Percentiles rank a stretch among this genome's conserved stretches.
Evolutionary conservation across 1,139 yeast genomes (phyloP).

Genomic region (Debaryomycetaceae sp.): DNA sequence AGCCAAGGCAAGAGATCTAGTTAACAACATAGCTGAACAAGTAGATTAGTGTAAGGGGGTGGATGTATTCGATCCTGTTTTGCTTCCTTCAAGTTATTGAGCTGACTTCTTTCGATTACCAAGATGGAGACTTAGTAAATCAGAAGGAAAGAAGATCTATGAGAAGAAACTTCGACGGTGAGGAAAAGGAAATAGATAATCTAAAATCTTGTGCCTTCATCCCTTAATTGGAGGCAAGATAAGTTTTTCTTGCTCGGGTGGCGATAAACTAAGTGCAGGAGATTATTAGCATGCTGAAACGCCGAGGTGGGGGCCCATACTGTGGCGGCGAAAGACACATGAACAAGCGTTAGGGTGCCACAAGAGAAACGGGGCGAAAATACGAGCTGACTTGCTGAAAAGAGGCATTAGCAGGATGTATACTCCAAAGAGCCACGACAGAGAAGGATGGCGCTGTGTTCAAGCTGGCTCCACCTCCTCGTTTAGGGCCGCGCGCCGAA

Average conservation of each 20-base stretch:
- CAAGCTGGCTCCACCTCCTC: no score
- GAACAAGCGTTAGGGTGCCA: no score
- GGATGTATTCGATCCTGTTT: not conserved
- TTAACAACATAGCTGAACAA: slow-evolving; percentile 33
- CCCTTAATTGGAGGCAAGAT: slow-evolving; percentile 1
- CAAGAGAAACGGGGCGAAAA: no score
- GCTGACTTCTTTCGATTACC: slow-evolving; percentile 1
- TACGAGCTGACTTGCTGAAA: no score
- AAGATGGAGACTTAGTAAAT: slow-evolving; percentile 2
- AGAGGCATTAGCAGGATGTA: no score
- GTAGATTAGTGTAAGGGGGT: slow-evolving; percentile 1
- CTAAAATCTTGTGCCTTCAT: slow-evolving; percentile 1
- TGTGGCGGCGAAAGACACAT: no score
- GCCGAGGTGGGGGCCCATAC: no score
- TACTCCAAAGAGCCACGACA: no score
- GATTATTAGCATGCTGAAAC: no score
- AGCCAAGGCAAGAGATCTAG: slow-evolving; percentile 47
- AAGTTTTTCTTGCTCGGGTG: slow-evolving; percentile 5
- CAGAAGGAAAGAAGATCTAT: slow-evolving; percentile 2
- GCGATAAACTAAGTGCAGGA: slow-evolving; percentile 10
- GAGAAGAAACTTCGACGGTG: slow-evolving; percentile 1
- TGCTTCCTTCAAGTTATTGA: no score
- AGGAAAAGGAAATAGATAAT: slow-evolving; percentile 2
- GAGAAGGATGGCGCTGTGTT: no score
- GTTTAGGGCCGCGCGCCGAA: no score